Percentiles rank a stretch among this genome's conserved stretches.
Conservation (phyloP, 345 rosid genomes). For the Geranium rotundifolium region DNA sequence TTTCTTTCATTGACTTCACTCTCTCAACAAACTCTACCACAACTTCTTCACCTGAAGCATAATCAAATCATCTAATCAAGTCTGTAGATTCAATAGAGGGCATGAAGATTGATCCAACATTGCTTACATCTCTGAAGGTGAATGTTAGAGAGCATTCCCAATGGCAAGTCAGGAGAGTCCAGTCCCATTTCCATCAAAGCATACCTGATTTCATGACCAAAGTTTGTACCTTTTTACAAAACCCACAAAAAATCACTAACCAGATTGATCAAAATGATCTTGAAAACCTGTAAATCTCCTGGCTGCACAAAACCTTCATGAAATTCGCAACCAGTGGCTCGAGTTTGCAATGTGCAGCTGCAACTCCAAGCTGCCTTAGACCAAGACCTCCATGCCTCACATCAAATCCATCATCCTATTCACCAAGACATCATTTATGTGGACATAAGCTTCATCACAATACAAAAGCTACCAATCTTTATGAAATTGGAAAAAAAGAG, state of each 20-base stretch:
- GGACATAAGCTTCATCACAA: neutral
- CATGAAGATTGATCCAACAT: no score
- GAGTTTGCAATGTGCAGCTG: slow-evolving; percentile 52
- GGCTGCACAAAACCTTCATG: slow-evolving; percentile 56
- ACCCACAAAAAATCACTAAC: neutral
- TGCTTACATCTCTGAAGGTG: slow-evolving; percentile 56
- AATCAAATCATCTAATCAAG: neutral
- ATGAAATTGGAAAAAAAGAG: neutral
- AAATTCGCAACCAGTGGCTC: slow-evolving; percentile 58
- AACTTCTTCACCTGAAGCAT: slow-evolving; percentile 45
- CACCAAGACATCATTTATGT: neutral
- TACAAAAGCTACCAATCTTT: neutral
- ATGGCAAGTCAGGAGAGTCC: slow-evolving; percentile 59
- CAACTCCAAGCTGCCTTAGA: slow-evolving; percentile 53
- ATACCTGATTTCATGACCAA: slow-evolving; percentile 25
- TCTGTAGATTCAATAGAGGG: neutral
- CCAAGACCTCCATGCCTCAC: slow-evolving; percentile 69
- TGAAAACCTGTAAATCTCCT: slow-evolving; percentile 51
- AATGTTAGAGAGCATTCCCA: slow-evolving; percentile 50
- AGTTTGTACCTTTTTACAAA: neutral
- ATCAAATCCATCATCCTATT: slow-evolving; percentile 62
- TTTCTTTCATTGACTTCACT: slow-evolving; percentile 34
- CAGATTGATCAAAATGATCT: neutral
- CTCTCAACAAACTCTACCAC: slow-evolving; percentile 41
- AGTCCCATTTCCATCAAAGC: slow-evolving; percentile 67